Base-by-base conservation (phyloP, 495 filamentous ascomycete species). In the Entonaema liquescens region DNA sequence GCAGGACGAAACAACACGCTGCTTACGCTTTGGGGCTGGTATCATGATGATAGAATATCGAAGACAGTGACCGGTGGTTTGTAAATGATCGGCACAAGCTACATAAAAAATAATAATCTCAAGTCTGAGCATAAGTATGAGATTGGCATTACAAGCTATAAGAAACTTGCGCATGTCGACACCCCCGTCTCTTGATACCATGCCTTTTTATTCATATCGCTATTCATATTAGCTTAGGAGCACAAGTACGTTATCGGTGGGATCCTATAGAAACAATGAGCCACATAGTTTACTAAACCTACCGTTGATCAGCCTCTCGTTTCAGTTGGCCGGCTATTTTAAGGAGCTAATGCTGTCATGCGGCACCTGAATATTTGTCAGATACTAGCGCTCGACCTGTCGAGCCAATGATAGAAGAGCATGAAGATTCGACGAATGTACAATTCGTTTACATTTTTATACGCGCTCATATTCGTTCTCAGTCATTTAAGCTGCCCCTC, bases 1-100 rank as follows among this genome's bases (percentile, higher is more conserved):
- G 59, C 42, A 62, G 2, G 42, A 62, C 11, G 29, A 36, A 12
- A 52, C 42, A 12, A 35, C 25, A 50, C 59, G 42, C n/a, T 62
- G 21, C n/a, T 36, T 63, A 29, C 52, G 33, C 55, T 40, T 59
- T 38, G 33, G 35, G 23, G 55, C 8, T 28, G 55, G 55, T 25
- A 59, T 29, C 31, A 38, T 38, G 19, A 28, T 59, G 33, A 40
- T 40, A 40, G 15, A 38, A 13, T 29, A 53, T 12, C 19, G 29
- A 19, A 56, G 53, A 56, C 17, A 26, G 53, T 35, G 53, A 56
- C 13, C 9, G n/a, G 19, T 21, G 42, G 17, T 47, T 47, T 47
- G 1, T 2, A 47, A 47, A 47, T 21, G 42, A 47, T 47, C 42
- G 8, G 3, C 19, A 8, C 12, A 21, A 47, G 21, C 42, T 47